phyloP scores from a whole-genome alignment of 257 asterid species.

The Cynanchum wilfordii region DNA sequence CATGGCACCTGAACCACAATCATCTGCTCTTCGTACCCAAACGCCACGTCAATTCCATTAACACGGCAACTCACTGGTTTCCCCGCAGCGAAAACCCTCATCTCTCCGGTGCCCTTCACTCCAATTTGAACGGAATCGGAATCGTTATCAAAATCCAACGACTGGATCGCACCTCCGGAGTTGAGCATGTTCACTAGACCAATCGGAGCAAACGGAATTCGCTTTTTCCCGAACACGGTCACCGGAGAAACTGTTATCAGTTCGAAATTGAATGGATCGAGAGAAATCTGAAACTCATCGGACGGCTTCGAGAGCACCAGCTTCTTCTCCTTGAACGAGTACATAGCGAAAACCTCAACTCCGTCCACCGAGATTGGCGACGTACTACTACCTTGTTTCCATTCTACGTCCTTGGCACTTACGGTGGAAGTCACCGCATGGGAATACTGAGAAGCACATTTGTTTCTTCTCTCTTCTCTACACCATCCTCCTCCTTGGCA shows the following conservation, averaged over 20 bases:
- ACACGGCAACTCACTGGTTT: conserved; percentile 45
- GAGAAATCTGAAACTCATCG: conserved; percentile 14
- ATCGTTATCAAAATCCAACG: neutral
- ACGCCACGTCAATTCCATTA: conserved; percentile 38
- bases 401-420: conserved; percentile 58
- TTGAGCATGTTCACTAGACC: conserved; percentile 46
- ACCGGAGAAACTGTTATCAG: conserved; percentile 30
- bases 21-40: conserved; percentile 45
- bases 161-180: conserved; percentile 25
- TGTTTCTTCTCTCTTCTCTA: conserved; percentile 65
- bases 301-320: conserved; percentile 28
- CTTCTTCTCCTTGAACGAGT: conserved; percentile 27
- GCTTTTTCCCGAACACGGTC: conserved; percentile 12
- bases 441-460: conserved; percentile 64
- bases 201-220: conserved; percentile 36
- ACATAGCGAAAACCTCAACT: conserved; percentile 27
- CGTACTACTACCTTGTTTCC: conserved; percentile 27
- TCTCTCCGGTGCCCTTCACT: conserved; percentile 69
- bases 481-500: conserved; percentile 99
- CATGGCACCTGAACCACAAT: conserved; percentile 52
- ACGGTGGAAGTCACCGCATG: conserved; percentile 42
- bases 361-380: conserved; percentile 21
- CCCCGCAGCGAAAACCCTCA: conserved; percentile 60
- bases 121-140: conserved; percentile 36
- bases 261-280: conserved; percentile 35